Evolutionary conservation across 2,329 filamentous ascomycete species (phyloP), one percentile per base, ranked within the genome.

Genomic region (Dactylonectria macrodidyma): DNA sequence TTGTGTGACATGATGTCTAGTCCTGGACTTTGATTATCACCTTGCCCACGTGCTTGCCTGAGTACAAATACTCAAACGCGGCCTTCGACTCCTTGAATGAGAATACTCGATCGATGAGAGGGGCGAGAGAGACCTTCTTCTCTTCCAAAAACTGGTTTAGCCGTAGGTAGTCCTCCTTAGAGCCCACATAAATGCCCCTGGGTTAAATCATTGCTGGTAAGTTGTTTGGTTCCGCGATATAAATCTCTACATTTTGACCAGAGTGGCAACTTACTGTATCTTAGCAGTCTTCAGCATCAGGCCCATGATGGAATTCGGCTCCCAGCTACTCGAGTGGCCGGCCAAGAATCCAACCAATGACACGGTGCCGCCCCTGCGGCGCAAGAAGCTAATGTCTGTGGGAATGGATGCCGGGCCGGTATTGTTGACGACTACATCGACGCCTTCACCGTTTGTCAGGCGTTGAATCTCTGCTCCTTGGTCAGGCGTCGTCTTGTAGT

Each of bases 381-480:
- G 38, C 19, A 65, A 34, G 11, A 36, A 50, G 6, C 34, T 59
- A 26, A 77, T 59, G 24, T 78, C 73, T 1, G 71, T 50, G 3
- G 68, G 68, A 10, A 77, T 65, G 5, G 71, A 73, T 9, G n/a
- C 59, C 4, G 71, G 70, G 0, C 76, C 76, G 7, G 51, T 66
- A 48, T 76, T 78, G 68, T 78, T 78, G 51, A 78, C 24, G 3
- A 78, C 72, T 30, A 73, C 30, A 52, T 77, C 72, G 4, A 77
- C 77, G 7, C 77, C 76, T 34, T 65, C 67, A 33, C 74, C 75
- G 30, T 68, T 59, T 2, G 76, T 77, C 5, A 75, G 57, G 2
- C 64, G 58, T 24, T 48, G 52, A 4, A 73, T 64, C 22, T 76
- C 75, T 2, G 68, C 65, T 19, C 30, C 46, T 9, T 50, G 30